Evolutionary conservation across 2,329 filamentous ascomycete genomes (phyloP).

Genomic region (Bipolaris sorokiniana): DNA sequence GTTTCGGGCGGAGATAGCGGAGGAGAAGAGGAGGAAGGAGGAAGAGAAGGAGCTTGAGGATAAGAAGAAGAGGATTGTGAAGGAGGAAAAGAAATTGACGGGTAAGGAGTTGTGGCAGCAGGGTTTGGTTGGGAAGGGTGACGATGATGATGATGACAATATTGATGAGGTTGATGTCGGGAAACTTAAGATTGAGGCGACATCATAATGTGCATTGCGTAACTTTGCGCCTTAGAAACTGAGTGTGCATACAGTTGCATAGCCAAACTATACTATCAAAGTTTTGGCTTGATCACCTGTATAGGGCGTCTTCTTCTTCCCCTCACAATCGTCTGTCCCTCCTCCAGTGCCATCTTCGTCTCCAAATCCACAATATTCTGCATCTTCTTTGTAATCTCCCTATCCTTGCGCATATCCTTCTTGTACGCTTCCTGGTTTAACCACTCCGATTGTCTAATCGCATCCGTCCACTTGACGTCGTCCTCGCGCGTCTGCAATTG

Average conservation of each 20-base stretch:
- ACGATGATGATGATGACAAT: conserved; percentile 69
- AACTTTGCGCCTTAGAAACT: background rate
- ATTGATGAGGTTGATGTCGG: conserved; percentile 58
- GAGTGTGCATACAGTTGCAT: conserved; percentile 16
- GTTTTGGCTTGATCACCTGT: conserved; percentile 23
- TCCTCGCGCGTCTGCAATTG: conserved; percentile 18
- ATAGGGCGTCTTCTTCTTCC: conserved; percentile 36
- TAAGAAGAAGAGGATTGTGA: conserved; percentile 54
- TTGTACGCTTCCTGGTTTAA: conserved; percentile 27
- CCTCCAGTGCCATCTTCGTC: conserved; percentile 50
- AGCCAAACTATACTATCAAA: background rate
- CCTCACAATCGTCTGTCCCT: conserved; percentile 42
- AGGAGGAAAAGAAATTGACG: conserved; percentile 83
- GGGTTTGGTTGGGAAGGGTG: conserved; percentile 64
- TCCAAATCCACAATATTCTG: conserved; percentile 57
- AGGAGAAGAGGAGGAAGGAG: conserved; percentile 64
- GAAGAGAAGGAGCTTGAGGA: conserved; percentile 75
- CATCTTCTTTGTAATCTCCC: conserved; percentile 50
- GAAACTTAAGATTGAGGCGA: conserved; percentile 56
- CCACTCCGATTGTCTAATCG: conserved; percentile 26
- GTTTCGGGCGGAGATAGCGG: conserved; percentile 82
- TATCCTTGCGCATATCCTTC: conserved; percentile 36
- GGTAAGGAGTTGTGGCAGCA: conserved; percentile 60
- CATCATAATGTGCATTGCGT: conserved; percentile 20
- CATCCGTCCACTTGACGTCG: conserved; percentile 41